Conservation (phyloP, 2,329 filamentous ascomycete genomes). For the Teratosphaeria viscida region DNA sequence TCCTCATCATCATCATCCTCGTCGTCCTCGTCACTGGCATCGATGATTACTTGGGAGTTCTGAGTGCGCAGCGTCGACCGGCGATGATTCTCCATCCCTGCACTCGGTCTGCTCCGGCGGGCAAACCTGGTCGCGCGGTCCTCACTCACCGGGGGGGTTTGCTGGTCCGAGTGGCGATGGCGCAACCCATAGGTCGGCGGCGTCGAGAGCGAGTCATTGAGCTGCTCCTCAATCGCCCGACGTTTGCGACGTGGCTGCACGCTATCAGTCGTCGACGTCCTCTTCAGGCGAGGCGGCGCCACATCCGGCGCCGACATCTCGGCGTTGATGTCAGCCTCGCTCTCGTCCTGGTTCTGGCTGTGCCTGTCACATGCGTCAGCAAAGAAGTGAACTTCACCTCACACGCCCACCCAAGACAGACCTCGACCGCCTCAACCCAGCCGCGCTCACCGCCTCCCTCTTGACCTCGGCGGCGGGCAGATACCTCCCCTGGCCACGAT, state of each 20-base stretch:
- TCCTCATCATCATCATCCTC: too few species aligned
- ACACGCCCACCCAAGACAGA: background rate
- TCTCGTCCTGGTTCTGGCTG: background rate
- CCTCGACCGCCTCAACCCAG: constrained; percentile 2
- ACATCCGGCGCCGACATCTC: background rate
- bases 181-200: constrained; percentile 6
- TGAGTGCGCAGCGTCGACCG: constrained; percentile 1
- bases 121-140: constrained; percentile 5
- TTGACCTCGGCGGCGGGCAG: constrained; percentile 13
- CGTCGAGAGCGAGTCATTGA: constrained; percentile 3
- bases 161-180: constrained; percentile 2
- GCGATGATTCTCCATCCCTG: constrained; percentile 2
- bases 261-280: background rate
- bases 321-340: background rate
- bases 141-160: constrained; percentile 1
- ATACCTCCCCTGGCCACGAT: constrained; percentile 26
- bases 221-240: background rate
- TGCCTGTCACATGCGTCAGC: background rate
- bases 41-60: background rate
- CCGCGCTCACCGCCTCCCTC: background rate
- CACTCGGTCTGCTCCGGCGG: constrained; percentile 6
- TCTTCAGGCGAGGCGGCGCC: background rate
- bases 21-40: constrained; percentile 4
- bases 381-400: background rate
- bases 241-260: constrained; percentile 1